These are phyloP conservation scores for Phenoliferia sp. DNA, from an alignment of 1,284 basidiomycete species.

Conservation along the genomic window DNA sequence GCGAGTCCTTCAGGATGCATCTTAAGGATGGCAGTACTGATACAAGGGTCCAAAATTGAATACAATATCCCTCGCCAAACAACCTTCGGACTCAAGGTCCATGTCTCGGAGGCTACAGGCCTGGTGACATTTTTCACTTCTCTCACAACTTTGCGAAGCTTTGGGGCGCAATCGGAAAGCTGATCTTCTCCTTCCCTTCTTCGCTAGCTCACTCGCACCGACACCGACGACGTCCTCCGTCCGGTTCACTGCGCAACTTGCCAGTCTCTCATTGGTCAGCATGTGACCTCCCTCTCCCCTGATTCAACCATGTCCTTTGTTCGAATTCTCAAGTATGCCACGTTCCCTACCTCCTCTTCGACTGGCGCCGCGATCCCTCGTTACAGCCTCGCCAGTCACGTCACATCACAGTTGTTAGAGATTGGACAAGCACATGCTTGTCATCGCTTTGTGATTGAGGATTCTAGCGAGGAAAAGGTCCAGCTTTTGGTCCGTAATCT, in stretches of 20 bases:
- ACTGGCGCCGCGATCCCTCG: not conserved
- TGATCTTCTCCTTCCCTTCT: slow-evolving; percentile 10
- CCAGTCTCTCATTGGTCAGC: slow-evolving; percentile 27
- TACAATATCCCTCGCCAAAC: slow-evolving; percentile 48
- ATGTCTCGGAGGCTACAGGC: slow-evolving; percentile 77
- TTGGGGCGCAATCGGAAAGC: not conserved
- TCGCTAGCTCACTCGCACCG: slow-evolving; percentile 41
- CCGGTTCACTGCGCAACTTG: slow-evolving; percentile 55
- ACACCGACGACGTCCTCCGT: slow-evolving; percentile 56
- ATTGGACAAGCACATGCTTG: slow-evolving; percentile 81
- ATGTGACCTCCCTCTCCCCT: slow-evolving; percentile 15
- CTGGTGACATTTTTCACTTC: slow-evolving; percentile 51
- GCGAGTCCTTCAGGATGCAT: not conserved
- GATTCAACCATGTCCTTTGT: slow-evolving; percentile 10
- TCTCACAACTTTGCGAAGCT: not conserved
- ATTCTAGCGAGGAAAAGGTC: slow-evolving; percentile 71
- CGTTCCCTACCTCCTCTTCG: slow-evolving; percentile 19
- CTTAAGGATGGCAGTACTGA: slow-evolving; percentile 32
- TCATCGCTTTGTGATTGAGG: slow-evolving; percentile 76
- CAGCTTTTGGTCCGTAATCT: slow-evolving; percentile 62
- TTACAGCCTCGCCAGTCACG: slow-evolving; percentile 22
- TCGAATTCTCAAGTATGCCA: slow-evolving; percentile 33
- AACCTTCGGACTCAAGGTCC: slow-evolving; percentile 68
- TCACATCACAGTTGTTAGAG: slow-evolving; percentile 71
- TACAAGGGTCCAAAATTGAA: slow-evolving; percentile 35